Evolutionary conservation across 306 rosid genomes (phyloP), one percentile per base, ranked within the genome.

Genomic region (Prunus campanulata): DNA sequence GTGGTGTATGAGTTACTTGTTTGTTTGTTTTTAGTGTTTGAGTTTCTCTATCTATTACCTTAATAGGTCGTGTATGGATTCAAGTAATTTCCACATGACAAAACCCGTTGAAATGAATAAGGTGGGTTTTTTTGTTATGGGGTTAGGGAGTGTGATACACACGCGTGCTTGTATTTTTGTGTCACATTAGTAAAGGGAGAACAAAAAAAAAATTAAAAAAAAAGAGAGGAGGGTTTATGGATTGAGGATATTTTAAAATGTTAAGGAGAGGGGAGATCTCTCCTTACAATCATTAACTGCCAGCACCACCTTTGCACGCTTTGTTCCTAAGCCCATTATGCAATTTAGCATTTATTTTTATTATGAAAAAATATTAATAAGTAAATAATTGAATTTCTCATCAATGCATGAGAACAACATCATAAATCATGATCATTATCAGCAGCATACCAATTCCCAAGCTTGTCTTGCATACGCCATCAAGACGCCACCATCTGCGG

Each of bases 301-400:
- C 32, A 70, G 83, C 62, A 70, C 56, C 81, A 49, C 15, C 15
- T 74, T 68, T 39, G 89, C 89, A 86, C 89, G 90, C 89, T 85
- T 78, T 81, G 93, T 57, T 68, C 72, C 50, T 19, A 68, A 75
- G 35, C 11, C 70, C 49, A 6, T 29, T 35, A 30, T 14, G 16
- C 46, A 25, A 10, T 63, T 30, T 29, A 9, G 6, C 8, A 14
- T 29, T 8, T 20, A 3, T 13, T 8, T 24, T 24, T 39, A 39
- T 6, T 7, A 7, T 39, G 9, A 39, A 39, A 39, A 39, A 7
- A 39, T 39, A 39, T 39, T 39, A 39, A 7, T 39, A 39, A 6
- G 44, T 39, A 39, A 39, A 8, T 10, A 48, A 48, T 48, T 11
- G 52, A 48, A 10, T 48, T 13, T 48, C 12, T 11, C 52, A 48